Evolutionary conservation across 768 basidiomycete genomes (phyloP).

Genomic region (Lentinula sp.): DNA sequence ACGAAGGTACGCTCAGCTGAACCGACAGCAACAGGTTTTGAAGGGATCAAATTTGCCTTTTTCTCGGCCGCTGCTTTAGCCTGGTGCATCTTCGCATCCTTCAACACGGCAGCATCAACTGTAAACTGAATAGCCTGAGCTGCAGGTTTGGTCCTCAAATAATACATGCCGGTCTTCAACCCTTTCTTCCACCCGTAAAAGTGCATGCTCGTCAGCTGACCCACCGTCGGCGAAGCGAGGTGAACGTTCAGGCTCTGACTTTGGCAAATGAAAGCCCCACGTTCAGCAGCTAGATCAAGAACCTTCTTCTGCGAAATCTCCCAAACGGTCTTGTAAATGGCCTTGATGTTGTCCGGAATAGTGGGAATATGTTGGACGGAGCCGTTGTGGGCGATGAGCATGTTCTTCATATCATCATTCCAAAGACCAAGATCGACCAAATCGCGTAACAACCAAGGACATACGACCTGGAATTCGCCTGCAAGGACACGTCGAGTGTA

Average conservation of each 20-base stretch:
- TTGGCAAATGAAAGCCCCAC: slow-evolving; percentile 97
- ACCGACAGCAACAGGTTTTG: background rate
- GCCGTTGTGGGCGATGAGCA: slow-evolving; percentile 95
- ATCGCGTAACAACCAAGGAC: slow-evolving; percentile 98
- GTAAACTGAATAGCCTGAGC: slow-evolving; percentile 98
- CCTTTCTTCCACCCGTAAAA: slow-evolving; percentile 99
- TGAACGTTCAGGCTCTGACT: slow-evolving; percentile 94
- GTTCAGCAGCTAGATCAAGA: slow-evolving; percentile 97
- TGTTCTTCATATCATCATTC: slow-evolving; percentile 99
- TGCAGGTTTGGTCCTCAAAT: slow-evolving; percentile 90
- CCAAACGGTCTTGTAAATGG: slow-evolving; percentile 99
- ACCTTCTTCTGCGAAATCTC: slow-evolving; percentile 99
- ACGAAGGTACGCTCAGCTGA: slow-evolving; percentile 7
- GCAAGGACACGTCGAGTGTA: slow-evolving; percentile 99
- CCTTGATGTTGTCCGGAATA: slow-evolving; percentile 89
- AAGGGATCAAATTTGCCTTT: slow-evolving; percentile 1
- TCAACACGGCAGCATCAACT: slow-evolving; percentile 75
- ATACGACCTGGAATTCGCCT: slow-evolving; percentile 98
- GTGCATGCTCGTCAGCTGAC: slow-evolving; percentile 94
- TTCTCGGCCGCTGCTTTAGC: slow-evolving; percentile 18
- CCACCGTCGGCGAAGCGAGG: slow-evolving; percentile 79
- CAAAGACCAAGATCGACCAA: slow-evolving; percentile 93
- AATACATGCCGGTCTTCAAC: slow-evolving; percentile 98
- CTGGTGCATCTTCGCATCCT: slow-evolving; percentile 49
- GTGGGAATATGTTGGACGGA: slow-evolving; percentile 81